Evolutionary conservation across 176 grass and related monocot species (phyloP), one percentile per base, ranked within the genome.

Genomic region (Carex cristatella): DNA sequence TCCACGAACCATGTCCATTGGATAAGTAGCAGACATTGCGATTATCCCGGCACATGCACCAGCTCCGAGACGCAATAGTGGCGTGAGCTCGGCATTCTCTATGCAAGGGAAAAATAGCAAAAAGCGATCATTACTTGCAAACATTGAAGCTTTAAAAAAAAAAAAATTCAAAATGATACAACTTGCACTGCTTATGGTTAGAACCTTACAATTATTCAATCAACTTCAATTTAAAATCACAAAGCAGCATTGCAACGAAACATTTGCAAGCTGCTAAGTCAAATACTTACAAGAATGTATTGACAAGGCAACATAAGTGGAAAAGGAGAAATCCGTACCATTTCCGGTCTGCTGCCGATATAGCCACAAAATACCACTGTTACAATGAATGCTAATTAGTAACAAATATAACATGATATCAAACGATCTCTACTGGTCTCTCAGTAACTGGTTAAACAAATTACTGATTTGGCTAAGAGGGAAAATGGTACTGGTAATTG

Each of bases 1-100:
- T 64, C 96, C 96, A 65, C 96, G 92, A 83, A 99, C 96, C 96
- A 99, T 99, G 87, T 99, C 96, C 96, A 99, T 99, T 0, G 96
- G 96, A 86, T 99, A 99, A 79, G 96, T 99, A 69, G 93, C 91
- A 89, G 96, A 99, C 96, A 99, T 99, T 83, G 96, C 96, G 83
- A 99, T 99, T 19, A 99, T 99, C 86, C 93, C 96, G 83, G 96
- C 96, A 89, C 91, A 95, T 32, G 96, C 96, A 87, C 93, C 96
- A 86, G 96, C 96, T 85, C 96, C 96, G 83, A 99, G 91, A 4
- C 96, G 91, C 74, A 99, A 84, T 54, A 94, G 7, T 63, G 96
- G 96, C 81, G 53, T 89, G 44, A 95, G 91, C 68, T 99, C 90
- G 87, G 96, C 96, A 92, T 92, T 91, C 85, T 95, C 96, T 99